Evolutionary conservation across 148 eudicot species (phyloP).

Genomic region (Fagopyrum homotropicum): DNA sequence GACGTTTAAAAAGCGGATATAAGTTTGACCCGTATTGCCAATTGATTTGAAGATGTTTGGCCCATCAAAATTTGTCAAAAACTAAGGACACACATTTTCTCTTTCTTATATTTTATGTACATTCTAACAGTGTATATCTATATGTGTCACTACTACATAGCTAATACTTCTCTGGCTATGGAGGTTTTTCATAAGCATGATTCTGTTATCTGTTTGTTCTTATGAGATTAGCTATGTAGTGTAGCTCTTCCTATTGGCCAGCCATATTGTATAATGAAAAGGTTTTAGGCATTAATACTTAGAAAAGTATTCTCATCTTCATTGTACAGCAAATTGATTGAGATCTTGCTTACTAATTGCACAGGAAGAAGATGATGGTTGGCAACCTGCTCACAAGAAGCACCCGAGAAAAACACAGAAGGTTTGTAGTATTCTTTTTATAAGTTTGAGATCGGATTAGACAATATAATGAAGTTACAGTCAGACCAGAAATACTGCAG

Average conservation of each 20-base stretch:
- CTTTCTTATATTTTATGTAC: too few relatives aligned
- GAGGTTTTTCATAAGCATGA: too few relatives aligned
- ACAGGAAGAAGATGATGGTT: slow-evolving; percentile 3
- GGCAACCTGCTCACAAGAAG: slow-evolving; percentile 12
- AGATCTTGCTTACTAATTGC: neutral
- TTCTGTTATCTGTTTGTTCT: too few relatives aligned
- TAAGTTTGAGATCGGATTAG: neutral
- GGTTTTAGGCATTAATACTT: neutral
- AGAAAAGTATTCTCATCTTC: neutral
- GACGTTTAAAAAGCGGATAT: too few relatives aligned
- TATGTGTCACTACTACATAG: too few relatives aligned
- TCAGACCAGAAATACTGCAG: neutral
- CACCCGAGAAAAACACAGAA: neutral
- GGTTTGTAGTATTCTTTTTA: neutral
- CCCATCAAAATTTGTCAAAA: too few relatives aligned
- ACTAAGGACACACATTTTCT: too few relatives aligned
- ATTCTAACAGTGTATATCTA: too few relatives aligned
- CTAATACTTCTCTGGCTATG: too few relatives aligned
- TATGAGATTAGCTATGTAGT: too few relatives aligned
- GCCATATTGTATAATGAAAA: neutral
- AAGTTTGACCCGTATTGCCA: too few relatives aligned
- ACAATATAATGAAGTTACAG: neutral
- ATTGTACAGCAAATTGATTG: neutral
- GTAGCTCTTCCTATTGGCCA: neutral
- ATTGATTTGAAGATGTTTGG: too few relatives aligned